These are phyloP conservation scores for Glycine soja DNA, from an alignment of 306 rosid species.

Conservation along the genomic window DNA sequence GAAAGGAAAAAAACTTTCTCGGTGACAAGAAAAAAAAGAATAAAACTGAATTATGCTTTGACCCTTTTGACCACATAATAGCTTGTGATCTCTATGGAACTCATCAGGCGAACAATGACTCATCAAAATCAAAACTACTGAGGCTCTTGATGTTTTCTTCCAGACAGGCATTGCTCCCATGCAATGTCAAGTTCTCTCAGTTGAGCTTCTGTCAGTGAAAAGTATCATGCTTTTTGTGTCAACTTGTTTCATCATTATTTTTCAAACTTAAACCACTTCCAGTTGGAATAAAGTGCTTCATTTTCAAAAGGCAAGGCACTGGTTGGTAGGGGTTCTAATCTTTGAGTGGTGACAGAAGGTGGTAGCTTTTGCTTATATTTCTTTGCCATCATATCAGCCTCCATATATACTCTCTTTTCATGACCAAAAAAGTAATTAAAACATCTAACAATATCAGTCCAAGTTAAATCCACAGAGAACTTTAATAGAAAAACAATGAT, in stretches of 20 bases:
- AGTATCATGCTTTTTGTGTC: conserved; percentile 17
- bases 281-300: conserved; percentile 78
- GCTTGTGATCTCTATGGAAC: conserved; percentile 11
- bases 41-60: not conserved
- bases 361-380: conserved; percentile 78
- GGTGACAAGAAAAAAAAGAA: not conserved
- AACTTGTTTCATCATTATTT: conserved; percentile 42
- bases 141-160: conserved; percentile 35
- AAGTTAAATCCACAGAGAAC: conserved; percentile 27
- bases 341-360: conserved; percentile 33
- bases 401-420: conserved; percentile 69
- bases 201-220: conserved; percentile 29
- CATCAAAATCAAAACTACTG: conserved; percentile 8
- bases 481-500: conserved; percentile 21
- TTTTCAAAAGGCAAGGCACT: conserved; percentile 65
- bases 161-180: conserved; percentile 6
- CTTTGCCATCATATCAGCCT: conserved; percentile 85
- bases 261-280: conserved; percentile 93
- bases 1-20: not conserved
- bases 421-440: not conserved
- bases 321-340: conserved; percentile 43
- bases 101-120: conserved; percentile 22
- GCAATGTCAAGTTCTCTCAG: conserved; percentile 43
- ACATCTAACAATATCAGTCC: conserved; percentile 32
- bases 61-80: conserved; percentile 20